Percentiles rank a stretch among this genome's conserved stretches.
Conservation (phyloP, 2,329 filamentous ascomycete species). For the Trichophyton verrucosum region DNA sequence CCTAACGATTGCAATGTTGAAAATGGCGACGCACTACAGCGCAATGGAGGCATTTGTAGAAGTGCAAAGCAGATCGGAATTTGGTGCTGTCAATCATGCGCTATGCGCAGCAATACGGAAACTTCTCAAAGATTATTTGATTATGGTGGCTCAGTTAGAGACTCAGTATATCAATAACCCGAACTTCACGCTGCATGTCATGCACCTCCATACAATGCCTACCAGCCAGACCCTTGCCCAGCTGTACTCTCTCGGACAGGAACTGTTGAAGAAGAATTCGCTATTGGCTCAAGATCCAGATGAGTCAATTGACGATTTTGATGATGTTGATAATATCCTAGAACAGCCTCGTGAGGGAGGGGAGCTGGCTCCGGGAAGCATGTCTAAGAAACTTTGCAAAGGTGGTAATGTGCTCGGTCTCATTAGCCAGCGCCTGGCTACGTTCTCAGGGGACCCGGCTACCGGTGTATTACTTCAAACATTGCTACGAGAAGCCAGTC, state of each 20-base stretch:
- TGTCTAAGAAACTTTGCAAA: constrained; percentile 88
- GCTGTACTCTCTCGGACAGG: constrained; percentile 73
- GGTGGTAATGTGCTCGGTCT: constrained; percentile 89
- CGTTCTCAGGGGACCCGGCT: constrained; percentile 86
- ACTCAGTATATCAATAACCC: constrained; percentile 82
- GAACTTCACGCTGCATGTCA: constrained; percentile 79
- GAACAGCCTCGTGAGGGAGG: constrained; percentile 80
- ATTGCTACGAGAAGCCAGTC: constrained; percentile 73
- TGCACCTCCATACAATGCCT: constrained; percentile 82
- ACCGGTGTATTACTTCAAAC: constrained; percentile 70
- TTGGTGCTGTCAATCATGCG: constrained; percentile 88
- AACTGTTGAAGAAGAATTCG: constrained; percentile 77
- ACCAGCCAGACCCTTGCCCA: constrained; percentile 87
- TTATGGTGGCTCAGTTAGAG: constrained; percentile 86
- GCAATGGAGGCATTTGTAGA: constrained; percentile 89
- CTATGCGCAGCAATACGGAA: constrained; percentile 90
- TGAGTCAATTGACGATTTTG: constrained; percentile 59
- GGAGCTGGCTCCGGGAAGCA: constrained; percentile 63
- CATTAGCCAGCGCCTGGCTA: constrained; percentile 69
- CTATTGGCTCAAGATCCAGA: constrained; percentile 62
- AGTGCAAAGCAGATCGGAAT: constrained; percentile 83
- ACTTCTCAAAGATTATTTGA: constrained; percentile 81
- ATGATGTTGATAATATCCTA: constrained; percentile 85
- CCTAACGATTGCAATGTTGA: constrained; percentile 75
- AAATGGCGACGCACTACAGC: constrained; percentile 85